Evolutionary conservation across 257 asterid species (phyloP).

Genomic region (Solanum infundibuliforme): DNA sequence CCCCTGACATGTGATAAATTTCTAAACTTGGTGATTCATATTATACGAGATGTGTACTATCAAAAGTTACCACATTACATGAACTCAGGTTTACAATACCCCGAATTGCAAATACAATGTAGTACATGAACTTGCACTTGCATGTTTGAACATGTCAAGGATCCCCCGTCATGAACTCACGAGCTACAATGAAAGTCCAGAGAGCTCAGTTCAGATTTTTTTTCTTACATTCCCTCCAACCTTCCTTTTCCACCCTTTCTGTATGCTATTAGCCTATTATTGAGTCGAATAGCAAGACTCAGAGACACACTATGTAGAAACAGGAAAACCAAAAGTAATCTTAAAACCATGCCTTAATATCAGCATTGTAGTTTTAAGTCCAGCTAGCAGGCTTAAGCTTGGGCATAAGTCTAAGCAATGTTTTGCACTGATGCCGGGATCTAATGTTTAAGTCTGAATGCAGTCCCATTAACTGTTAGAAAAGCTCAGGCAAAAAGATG

Average conservation of each 20-base stretch:
- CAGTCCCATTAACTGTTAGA: background rate
- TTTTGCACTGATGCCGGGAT: background rate
- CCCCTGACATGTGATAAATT: background rate
- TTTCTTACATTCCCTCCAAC: background rate
- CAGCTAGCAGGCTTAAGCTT: background rate
- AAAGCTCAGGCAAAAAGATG: background rate
- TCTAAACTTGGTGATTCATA: background rate
- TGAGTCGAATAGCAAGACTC: background rate
- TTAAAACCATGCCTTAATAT: background rate
- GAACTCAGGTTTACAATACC: background rate
- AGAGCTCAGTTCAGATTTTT: background rate
- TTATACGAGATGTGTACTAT: background rate
- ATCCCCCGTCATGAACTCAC: background rate
- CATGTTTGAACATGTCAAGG: background rate
- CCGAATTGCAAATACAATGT: background rate
- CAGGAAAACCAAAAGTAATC: background rate
- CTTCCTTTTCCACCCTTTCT: background rate
- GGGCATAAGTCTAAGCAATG: background rate
- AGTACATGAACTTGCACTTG: background rate
- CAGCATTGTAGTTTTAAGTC: background rate
- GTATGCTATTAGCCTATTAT: background rate
- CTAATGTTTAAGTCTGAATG: background rate
- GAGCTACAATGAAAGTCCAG: background rate
- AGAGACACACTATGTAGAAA: background rate
- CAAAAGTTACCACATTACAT: background rate